phyloP scores from a whole-genome alignment of 176 grass and related monocot genomes.

The Paspalum vaginatum region DNA sequence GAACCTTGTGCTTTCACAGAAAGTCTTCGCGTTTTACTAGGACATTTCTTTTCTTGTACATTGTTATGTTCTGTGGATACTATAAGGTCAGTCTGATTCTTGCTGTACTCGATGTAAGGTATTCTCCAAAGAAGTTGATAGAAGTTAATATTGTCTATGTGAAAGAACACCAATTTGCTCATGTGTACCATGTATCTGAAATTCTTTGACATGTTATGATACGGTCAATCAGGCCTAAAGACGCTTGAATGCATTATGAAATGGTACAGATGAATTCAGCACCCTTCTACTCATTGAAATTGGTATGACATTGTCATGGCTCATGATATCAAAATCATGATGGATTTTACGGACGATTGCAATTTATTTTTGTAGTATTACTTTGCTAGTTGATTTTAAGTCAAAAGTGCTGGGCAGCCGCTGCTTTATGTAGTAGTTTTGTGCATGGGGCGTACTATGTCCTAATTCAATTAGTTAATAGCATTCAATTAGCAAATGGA shows the following conservation, averaged over 20 bases:
- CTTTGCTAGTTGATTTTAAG: constrained; percentile 8
- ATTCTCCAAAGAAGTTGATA: constrained; percentile 6
- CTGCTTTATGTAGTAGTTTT: constrained; percentile 17
- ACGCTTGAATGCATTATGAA: not conserved
- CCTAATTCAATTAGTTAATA: not conserved
- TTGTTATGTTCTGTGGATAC: constrained; percentile 2
- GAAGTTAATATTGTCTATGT: not conserved
- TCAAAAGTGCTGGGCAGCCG: not conserved
- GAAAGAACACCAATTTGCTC: not conserved
- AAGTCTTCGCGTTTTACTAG: constrained; percentile 31
- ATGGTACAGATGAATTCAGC: not conserved
- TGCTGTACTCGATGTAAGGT: constrained; percentile 13
- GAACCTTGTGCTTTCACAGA: constrained; percentile 22
- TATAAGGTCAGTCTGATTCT: constrained; percentile 23
- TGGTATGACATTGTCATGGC: not conserved
- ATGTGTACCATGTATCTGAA: not conserved
- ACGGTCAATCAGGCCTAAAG: not conserved
- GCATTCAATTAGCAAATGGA: too few relatives aligned
- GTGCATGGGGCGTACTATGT: not conserved
- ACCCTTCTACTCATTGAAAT: not conserved
- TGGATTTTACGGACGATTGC: not conserved
- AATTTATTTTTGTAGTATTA: not conserved
- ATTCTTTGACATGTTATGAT: not conserved
- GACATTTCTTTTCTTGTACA: constrained; percentile 11
- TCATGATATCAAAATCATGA: not conserved